Percentiles rank a stretch among this genome's conserved stretches.
These are phyloP conservation scores for Fusarium sp. DNA, from an alignment of 2,329 filamentous ascomycete species.

Conservation along the genomic window DNA sequence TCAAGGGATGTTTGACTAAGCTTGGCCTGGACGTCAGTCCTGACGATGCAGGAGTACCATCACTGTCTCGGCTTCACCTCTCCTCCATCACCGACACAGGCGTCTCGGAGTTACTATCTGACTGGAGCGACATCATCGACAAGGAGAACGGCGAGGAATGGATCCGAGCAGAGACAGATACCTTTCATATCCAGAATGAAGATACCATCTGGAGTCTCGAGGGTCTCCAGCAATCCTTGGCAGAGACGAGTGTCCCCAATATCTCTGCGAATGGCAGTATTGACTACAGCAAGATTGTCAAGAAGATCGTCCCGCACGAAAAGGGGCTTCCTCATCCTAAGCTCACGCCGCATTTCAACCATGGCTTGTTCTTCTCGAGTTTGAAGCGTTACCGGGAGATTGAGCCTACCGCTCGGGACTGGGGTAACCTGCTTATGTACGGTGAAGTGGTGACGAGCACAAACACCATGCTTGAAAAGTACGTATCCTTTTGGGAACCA, in stretches of 20 bases:
- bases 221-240: conserved; percentile 67
- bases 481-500: conserved; percentile 31
- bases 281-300: conserved; percentile 81
- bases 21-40: conserved; percentile 84
- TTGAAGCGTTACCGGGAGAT: conserved; percentile 73
- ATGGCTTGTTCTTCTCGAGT: conserved; percentile 81
- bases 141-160: conserved; percentile 76
- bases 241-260: conserved; percentile 41
- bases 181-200: conserved; percentile 81
- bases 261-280: conserved; percentile 66
- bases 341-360: conserved; percentile 88
- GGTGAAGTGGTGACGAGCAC: conserved; percentile 95
- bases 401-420: conserved; percentile 71
- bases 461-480: conserved; percentile 93
- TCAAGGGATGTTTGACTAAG: conserved; percentile 83
- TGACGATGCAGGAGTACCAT: conserved; percentile 77
- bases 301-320: conserved; percentile 81
- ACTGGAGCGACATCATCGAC: conserved; percentile 76
- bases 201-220: conserved; percentile 71
- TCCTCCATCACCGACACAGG: conserved; percentile 76
- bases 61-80: conserved; percentile 85
- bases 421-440: conserved; percentile 85
- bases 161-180: conserved; percentile 85
- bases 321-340: conserved; percentile 74
- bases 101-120: conserved; percentile 75